Percentiles rank a stretch among this genome's conserved stretches.
These are phyloP conservation scores for Triticum dicoccoides DNA, from an alignment of 176 grass and related monocot species.

Conservation along the genomic window DNA sequence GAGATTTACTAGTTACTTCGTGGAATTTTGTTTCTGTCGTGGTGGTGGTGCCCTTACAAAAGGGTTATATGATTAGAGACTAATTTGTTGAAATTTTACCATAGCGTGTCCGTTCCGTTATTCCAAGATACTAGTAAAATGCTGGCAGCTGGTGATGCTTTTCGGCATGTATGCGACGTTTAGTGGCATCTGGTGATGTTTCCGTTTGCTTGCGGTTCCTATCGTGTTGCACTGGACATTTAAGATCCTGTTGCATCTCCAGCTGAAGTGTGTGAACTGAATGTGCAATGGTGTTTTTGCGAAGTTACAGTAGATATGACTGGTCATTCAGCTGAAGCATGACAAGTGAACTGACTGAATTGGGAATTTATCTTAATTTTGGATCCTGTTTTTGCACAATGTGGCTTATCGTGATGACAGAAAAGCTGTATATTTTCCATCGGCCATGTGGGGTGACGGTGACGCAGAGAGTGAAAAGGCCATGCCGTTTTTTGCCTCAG, in stretches of 20 bases:
- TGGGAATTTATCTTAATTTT: no score
- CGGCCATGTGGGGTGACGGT: no score
- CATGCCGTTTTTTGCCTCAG: no score
- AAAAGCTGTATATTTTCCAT: no score
- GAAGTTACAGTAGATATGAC: no score
- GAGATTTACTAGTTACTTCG: background rate
- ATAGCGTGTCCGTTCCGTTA: background rate
- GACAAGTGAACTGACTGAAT: background rate
- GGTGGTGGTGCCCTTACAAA: background rate
- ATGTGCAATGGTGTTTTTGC: no score
- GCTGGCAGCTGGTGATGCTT: background rate
- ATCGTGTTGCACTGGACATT: background rate
- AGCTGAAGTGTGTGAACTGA: background rate
- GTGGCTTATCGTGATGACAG: no score
- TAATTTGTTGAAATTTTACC: slow-evolving; percentile 3
- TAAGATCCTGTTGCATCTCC: background rate
- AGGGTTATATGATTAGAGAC: background rate
- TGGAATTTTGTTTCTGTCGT: slow-evolving; percentile 12
- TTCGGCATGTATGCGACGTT: background rate
- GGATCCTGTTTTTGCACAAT: no score
- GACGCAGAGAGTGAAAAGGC: no score
- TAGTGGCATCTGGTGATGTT: background rate
- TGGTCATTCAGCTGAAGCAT: background rate
- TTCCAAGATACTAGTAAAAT: background rate
- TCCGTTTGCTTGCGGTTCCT: no score